Percentiles rank a stretch among this genome's conserved stretches.
phyloP scores from a whole-genome alignment of 139 green algal genomes.

The Chlorella sp. region DNA sequence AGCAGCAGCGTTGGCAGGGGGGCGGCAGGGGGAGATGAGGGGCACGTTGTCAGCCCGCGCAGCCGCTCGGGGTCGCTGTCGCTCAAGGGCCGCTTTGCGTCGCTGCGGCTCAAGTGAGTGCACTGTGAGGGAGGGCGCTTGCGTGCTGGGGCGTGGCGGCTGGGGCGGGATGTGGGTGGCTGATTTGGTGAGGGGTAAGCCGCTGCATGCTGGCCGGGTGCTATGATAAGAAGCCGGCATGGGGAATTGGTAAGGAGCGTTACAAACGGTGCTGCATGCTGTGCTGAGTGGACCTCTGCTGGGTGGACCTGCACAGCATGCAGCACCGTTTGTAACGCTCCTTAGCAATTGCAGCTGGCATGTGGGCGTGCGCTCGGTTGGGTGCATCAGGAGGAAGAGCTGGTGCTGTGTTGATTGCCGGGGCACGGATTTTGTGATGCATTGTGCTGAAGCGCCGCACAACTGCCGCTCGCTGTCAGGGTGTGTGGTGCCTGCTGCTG shows the following conservation, averaged over 20 bases:
- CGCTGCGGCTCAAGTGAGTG: conserved; percentile 17
- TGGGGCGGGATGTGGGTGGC: background rate
- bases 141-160: background rate
- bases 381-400: too few relatives aligned
- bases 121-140: too few relatives aligned
- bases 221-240: too few relatives aligned
- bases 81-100: conserved; percentile 36
- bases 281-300: too few relatives aligned
- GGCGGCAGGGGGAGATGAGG: background rate
- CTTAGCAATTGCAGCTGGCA: background rate
- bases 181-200: too few relatives aligned
- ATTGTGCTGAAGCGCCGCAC: background rate
- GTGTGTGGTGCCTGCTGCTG: background rate
- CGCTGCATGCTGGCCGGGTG: too few relatives aligned
- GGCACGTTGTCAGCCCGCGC: conserved; percentile 27
- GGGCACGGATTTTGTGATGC: too few relatives aligned
- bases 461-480: background rate
- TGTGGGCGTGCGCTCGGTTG: too few relatives aligned
- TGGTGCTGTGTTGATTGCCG: background rate
- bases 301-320: background rate
- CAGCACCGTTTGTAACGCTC: background rate
- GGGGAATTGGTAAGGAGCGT: background rate
- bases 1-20: background rate
- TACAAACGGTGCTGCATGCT: background rate
- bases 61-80: conserved; percentile 26